These are phyloP conservation scores for Hygrocybe punicea DNA, from an alignment of 768 basidiomycete genomes.

Conservation along the genomic window DNA sequence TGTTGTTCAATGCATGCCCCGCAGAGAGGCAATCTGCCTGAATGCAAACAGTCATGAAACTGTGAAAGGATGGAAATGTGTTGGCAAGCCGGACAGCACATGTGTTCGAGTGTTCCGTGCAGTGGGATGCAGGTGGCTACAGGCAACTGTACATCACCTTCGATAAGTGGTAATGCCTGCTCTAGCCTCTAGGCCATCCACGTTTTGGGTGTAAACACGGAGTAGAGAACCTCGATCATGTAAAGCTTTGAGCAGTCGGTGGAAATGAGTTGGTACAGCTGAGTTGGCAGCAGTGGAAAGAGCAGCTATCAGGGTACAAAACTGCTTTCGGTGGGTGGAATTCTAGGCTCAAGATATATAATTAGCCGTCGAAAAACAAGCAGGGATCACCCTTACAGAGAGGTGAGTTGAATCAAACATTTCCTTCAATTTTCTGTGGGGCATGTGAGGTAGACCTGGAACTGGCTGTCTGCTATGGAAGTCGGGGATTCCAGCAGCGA, in stretches of 20 bases:
- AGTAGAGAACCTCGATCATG: slow-evolving; percentile 39
- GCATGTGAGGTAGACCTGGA: not conserved
- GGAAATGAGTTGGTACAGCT: not conserved
- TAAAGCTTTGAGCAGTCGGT: not conserved
- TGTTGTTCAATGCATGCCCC: not conserved
- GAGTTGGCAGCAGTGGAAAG: not conserved
- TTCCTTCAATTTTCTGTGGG: not conserved
- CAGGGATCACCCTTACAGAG: not conserved
- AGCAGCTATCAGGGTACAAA: not conserved
- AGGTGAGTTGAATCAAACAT: not conserved
- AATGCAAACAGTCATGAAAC: not conserved
- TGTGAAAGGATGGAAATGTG: not conserved
- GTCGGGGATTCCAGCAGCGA: not conserved
- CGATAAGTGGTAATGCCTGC: slow-evolving; percentile 42
- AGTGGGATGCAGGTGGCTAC: not conserved
- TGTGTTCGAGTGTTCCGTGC: not conserved
- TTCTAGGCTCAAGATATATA: not conserved
- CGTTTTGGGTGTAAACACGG: slow-evolving; percentile 94
- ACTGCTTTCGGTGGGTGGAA: not conserved
- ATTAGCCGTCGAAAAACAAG: not conserved
- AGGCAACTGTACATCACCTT: not conserved
- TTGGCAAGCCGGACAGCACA: not conserved
- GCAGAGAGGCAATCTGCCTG: not conserved
- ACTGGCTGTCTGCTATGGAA: not conserved
- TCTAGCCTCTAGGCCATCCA: slow-evolving; percentile 86